Evolutionary conservation across 2,329 filamentous ascomycete species (phyloP), one percentile per base, ranked within the genome.

Genomic region (Ascochyta clinopodiicola): DNA sequence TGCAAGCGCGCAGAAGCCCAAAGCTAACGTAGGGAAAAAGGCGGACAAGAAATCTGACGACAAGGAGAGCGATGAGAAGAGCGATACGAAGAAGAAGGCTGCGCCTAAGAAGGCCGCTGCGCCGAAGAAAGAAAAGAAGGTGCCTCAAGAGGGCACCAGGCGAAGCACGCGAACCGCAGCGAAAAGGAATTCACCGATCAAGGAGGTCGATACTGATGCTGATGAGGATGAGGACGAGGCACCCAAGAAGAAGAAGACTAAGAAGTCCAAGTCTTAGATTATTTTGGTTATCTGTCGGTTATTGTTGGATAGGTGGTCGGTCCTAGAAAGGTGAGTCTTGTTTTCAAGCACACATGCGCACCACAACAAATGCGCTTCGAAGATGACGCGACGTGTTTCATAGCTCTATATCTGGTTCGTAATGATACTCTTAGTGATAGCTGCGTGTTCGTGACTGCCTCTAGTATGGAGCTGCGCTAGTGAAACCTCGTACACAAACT

Each of bases 171-270:
- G 63, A 37, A 62, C 64, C 22, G 60, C 56, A 10, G 55, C 55
- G 6, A 64, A 63, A 32, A 67, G 65, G 47, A 64, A 64, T 34
- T 66, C 47, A 21, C 54, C 54, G 6, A 48, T 52, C 42, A 57
- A 57, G 39, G 48, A 66, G 51, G 58, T 53, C 25, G 61, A 67
- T 13, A 59, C 52, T 3, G 63, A 63, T 3, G 56, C 60, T 32
- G 57, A 61, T 4, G 49, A 61, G 6, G 57, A 60, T 6, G 57
- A 57, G n/a, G 56, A 59, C 6, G 59, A 59, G 31, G 51, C 56
- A 17, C 54, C 61, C n/a, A 63, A 59, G 53, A 60, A 61, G 59
- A 64, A 61, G 54, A 68, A 66, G 52, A 52, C 34, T 9, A 64
- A 61, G 53, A 49, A 57, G 55, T 34, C 32, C 53, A 38, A 61